Evolutionary conservation across 2,329 filamentous ascomycete genomes (phyloP).

Genomic region (Helotiales sp.): DNA sequence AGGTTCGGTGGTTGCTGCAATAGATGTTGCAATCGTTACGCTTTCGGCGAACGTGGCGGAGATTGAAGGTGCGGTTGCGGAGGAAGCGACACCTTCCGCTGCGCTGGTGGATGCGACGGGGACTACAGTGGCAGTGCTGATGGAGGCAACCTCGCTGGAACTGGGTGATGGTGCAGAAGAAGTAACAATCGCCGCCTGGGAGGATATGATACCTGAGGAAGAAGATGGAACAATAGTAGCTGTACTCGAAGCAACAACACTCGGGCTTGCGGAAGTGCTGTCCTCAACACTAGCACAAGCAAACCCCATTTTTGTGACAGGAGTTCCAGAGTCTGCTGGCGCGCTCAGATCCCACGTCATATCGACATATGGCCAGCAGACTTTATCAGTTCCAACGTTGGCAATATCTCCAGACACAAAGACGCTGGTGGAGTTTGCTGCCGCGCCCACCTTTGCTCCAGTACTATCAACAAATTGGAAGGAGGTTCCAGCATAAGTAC

Average conservation of each 20-base stretch:
- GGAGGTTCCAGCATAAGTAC: slow-evolving; percentile 57
- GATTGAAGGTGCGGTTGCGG: neutral
- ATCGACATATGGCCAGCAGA: slow-evolving; percentile 62
- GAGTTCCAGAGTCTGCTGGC: slow-evolving; percentile 30
- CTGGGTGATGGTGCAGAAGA: too few species aligned
- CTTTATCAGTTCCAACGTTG: slow-evolving; percentile 48
- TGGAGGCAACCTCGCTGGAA: too few species aligned
- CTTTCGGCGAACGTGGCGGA: neutral
- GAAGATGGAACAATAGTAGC: neutral
- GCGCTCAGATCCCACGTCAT: slow-evolving; percentile 51
- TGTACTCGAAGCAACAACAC: neutral
- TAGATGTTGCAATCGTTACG: too few species aligned
- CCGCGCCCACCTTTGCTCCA: slow-evolving; percentile 52
- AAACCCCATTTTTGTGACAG: slow-evolving; percentile 50
- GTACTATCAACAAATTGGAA: slow-evolving; percentile 56
- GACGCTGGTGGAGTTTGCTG: slow-evolving; percentile 51
- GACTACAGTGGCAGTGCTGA: too few species aligned
- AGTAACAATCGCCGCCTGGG: neutral
- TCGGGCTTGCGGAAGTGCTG: neutral
- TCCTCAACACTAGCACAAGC: slow-evolving; percentile 42
- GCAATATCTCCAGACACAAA: slow-evolving; percentile 64
- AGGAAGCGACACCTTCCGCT: too few species aligned
- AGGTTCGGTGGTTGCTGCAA: too few species aligned
- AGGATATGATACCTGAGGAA: neutral
- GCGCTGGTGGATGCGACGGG: neutral